Evolutionary conservation across 805 yeast genomes (phyloP).

Genomic region (Teunomyces cretensis): DNA sequence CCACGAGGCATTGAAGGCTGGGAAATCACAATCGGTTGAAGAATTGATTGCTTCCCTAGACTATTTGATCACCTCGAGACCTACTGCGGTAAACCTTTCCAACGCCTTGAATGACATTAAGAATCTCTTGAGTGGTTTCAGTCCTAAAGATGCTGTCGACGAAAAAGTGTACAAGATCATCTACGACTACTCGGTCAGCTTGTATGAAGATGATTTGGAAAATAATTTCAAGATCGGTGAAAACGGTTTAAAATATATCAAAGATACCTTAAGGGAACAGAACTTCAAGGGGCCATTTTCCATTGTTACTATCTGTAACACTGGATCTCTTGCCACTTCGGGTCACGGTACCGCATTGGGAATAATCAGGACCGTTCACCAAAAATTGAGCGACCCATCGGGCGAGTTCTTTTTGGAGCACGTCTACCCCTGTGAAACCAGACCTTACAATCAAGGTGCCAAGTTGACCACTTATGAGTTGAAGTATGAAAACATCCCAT

Average conservation of each 20-base stretch:
- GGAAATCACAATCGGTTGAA: constrained; percentile 20
- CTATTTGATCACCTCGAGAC: constrained; percentile 73
- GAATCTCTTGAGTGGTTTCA: constrained; percentile 14
- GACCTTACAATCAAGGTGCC: constrained; percentile 97
- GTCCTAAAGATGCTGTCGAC: constrained; percentile 19
- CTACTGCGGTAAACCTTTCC: constrained; percentile 91
- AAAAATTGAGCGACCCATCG: constrained; percentile 25
- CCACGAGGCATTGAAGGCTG: constrained; percentile 25
- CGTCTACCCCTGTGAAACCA: constrained; percentile 86
- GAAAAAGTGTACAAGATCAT: constrained; percentile 30
- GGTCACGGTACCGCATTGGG: constrained; percentile 98
- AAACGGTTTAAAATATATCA: constrained; percentile 74
- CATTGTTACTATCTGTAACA: constrained; percentile 89
- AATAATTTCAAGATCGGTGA: constrained; percentile 79
- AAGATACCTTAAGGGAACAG: constrained; percentile 43
- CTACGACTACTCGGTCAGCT: constrained; percentile 45
- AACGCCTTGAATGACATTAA: constrained; percentile 65
- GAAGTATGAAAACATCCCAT: constrained; percentile 81
- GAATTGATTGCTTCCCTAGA: constrained; percentile 52
- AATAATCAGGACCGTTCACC: constrained; percentile 71
- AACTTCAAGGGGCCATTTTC: constrained; percentile 66
- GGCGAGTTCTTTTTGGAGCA: constrained; percentile 52
- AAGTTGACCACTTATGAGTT: constrained; percentile 89
- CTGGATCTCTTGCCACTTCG: constrained; percentile 95
- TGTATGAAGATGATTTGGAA: constrained; percentile 74